Evolutionary conservation across 306 rosid species (phyloP).

Genomic region (Citrullus colocynthis): DNA sequence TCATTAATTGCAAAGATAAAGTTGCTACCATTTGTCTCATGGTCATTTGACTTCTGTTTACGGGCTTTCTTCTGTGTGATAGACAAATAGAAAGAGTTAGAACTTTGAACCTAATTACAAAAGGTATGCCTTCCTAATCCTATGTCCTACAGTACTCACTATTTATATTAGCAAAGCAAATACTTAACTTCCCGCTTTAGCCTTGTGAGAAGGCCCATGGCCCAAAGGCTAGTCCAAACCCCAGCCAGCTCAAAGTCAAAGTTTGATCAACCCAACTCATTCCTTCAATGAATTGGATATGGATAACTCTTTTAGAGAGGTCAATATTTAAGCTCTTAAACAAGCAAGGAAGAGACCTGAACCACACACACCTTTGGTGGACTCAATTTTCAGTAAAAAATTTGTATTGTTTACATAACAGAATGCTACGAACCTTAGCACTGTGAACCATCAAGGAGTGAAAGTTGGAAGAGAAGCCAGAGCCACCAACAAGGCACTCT

Average conservation of each 20-base stretch:
- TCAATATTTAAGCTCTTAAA: not conserved
- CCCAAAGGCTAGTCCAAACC: not conserved
- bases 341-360: not conserved
- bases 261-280: not conserved
- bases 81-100: slow-evolving; percentile 8
- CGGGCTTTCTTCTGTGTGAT: slow-evolving; percentile 50
- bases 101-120: not conserved
- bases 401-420: not conserved
- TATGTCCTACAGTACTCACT: not conserved
- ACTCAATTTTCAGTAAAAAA: not conserved
- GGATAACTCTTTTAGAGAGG: not conserved
- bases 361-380: not conserved
- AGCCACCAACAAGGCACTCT: not conserved
- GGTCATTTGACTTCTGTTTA: slow-evolving; percentile 30
- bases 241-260: not conserved
- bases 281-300: not conserved
- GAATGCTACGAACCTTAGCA: not conserved
- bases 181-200: not conserved
- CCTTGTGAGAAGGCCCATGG: not conserved
- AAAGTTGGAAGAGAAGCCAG: not conserved
- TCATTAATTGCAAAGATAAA: slow-evolving; percentile 14
- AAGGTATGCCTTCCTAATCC: not conserved
- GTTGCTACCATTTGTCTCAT: slow-evolving; percentile 30
- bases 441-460: not conserved
- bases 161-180: not conserved